Evolutionary conservation across 306 rosid species (phyloP).

Genomic region (Astragalus glycyphyllos): DNA sequence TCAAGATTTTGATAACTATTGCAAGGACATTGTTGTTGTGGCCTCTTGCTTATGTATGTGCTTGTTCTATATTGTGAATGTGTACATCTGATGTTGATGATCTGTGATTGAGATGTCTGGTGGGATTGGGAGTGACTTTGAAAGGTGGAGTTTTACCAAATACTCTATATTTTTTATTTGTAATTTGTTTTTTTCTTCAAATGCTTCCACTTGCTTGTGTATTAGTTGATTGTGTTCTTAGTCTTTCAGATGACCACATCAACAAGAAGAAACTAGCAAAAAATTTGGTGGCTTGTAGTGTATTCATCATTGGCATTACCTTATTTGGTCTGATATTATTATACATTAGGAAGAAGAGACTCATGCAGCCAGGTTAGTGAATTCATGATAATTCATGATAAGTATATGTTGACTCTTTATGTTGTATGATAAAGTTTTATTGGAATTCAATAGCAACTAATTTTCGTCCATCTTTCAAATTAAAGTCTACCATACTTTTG

Average conservation of each 20-base stretch:
- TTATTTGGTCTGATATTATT: slow-evolving; percentile 13
- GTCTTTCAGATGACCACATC: slow-evolving; percentile 18
- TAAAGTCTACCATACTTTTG: not conserved
- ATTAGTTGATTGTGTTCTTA: not conserved
- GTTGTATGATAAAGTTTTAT: no score
- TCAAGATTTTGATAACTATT: no score
- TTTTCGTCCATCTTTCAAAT: not conserved
- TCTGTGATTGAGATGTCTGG: no score
- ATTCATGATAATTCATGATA: not conserved
- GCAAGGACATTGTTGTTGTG: no score
- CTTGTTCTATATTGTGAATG: no score
- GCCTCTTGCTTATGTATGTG: no score
- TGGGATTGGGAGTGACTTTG: no score
- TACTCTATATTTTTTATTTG: not conserved
- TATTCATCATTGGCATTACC: slow-evolving; percentile 2
- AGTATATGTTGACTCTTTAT: not conserved
- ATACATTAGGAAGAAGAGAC: slow-evolving; percentile 27
- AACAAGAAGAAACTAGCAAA: slow-evolving; percentile 24
- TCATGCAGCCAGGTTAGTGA: slow-evolving; percentile 25
- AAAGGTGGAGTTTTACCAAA: not conserved
- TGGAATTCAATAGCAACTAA: not conserved
- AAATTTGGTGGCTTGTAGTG: slow-evolving; percentile 22
- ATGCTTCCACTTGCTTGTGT: not conserved
- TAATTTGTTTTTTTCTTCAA: not conserved
- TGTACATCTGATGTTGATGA: no score